Conservation (phyloP, 2,329 filamentous ascomycete species). For the Bipolaris cookei region DNA sequence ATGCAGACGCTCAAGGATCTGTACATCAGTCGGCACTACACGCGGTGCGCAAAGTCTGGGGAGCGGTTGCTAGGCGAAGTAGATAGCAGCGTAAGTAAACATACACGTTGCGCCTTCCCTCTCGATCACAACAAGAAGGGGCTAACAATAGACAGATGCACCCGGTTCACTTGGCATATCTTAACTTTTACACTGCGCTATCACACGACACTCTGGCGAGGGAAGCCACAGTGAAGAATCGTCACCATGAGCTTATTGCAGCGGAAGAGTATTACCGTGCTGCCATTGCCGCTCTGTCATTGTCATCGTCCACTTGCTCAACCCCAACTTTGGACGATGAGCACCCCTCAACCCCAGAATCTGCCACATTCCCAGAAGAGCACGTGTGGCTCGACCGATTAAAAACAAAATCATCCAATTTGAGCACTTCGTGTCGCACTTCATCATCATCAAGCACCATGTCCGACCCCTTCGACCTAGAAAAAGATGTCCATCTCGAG, state of each 20-base stretch:
- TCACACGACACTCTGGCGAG: slow-evolving; percentile 48
- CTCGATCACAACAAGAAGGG: neutral
- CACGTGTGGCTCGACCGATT: slow-evolving; percentile 17
- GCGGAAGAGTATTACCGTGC: slow-evolving; percentile 46
- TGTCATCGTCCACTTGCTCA: slow-evolving; percentile 6
- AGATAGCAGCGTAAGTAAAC: slow-evolving; percentile 29
- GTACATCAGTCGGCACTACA: slow-evolving; percentile 45
- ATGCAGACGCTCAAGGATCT: slow-evolving; percentile 40
- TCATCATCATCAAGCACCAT: slow-evolving; percentile 33
- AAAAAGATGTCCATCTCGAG: slow-evolving; percentile 15
- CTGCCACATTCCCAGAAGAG: slow-evolving; percentile 24
- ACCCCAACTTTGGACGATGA: slow-evolving; percentile 25
- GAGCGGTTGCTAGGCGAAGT: slow-evolving; percentile 32
- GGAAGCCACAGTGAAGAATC: slow-evolving; percentile 41
- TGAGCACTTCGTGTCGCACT: slow-evolving; percentile 19
- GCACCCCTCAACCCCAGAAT: slow-evolving; percentile 26
- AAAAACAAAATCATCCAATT: slow-evolving; percentile 30
- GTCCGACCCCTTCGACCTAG: slow-evolving; percentile 21
- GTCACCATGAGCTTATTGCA: slow-evolving; percentile 38
- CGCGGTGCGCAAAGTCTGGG: slow-evolving; percentile 43
- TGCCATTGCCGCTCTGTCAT: slow-evolving; percentile 35
- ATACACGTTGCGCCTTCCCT: neutral
- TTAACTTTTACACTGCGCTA: slow-evolving; percentile 49
- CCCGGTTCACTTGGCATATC: slow-evolving; percentile 42
- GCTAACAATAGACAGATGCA: slow-evolving; percentile 34